Conservation (phyloP, 2,329 filamentous ascomycete species). For the Lecanosticta acicola region DNA sequence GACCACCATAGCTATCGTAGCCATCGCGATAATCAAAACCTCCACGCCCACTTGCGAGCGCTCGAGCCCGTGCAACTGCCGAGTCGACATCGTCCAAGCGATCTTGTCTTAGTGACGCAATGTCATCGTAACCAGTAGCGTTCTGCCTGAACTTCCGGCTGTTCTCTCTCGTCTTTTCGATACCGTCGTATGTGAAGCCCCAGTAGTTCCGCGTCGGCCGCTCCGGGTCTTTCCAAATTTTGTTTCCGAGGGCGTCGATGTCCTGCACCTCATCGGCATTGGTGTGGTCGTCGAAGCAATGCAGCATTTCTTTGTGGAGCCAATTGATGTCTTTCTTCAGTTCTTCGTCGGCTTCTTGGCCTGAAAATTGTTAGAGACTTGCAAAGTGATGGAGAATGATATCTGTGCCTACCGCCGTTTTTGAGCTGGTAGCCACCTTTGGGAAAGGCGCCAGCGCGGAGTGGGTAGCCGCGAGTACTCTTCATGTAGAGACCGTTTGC, state of each 20-base stretch:
- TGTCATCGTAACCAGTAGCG: constrained; percentile 21
- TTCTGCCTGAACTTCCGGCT: constrained; percentile 10
- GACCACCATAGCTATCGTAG: constrained; percentile 4
- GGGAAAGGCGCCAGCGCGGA: constrained; percentile 25
- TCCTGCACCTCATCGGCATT: constrained; percentile 26
- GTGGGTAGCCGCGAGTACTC: constrained; percentile 26
- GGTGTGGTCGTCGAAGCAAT: constrained; percentile 26
- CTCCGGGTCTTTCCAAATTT: constrained; percentile 28
- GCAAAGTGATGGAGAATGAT: neutral
- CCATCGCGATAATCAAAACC: constrained; percentile 9
- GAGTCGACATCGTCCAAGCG: constrained; percentile 12
- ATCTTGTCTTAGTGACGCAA: constrained; percentile 6
- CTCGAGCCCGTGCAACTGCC: constrained; percentile 20
- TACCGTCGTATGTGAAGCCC: constrained; percentile 25
- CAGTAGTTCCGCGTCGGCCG: constrained; percentile 30
- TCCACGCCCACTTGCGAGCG: constrained; percentile 15
- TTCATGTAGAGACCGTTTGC: constrained; percentile 29
- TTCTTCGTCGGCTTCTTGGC: constrained; percentile 16
- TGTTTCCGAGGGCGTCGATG: constrained; percentile 30
- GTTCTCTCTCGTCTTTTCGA: constrained; percentile 22
- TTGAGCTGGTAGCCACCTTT: constrained; percentile 23
- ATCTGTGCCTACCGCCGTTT: constrained; percentile 17
- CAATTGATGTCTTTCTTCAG: constrained; percentile 20
- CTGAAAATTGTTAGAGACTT: constrained; percentile 6
- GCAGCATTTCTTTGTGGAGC: constrained; percentile 24